A percentile compares a stretch with the other conserved stretches of the same genome.
Conservation (phyloP, 768 basidiomycete species). For the Leccinum subgranulosum region DNA sequence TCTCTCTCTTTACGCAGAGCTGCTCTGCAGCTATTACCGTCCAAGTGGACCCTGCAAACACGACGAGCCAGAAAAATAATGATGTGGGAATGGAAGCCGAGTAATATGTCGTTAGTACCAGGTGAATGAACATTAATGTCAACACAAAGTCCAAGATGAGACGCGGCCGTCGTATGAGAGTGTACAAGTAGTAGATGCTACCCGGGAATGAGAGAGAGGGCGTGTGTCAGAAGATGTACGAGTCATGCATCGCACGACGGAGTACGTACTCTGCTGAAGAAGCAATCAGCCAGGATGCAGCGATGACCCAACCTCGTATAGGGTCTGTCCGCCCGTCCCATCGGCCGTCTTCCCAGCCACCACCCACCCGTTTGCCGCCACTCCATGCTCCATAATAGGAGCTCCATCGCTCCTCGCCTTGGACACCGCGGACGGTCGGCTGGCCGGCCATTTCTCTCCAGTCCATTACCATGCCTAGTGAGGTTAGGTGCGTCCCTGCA, state of each 20-base stretch:
- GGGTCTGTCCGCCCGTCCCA: slow-evolving; percentile 76
- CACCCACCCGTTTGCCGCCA: slow-evolving; percentile 72
- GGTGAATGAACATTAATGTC: slow-evolving; percentile 88
- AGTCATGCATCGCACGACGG: background rate
- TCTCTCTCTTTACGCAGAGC: slow-evolving; percentile 85
- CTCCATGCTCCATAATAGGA: slow-evolving; percentile 76
- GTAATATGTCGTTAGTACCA: slow-evolving; percentile 90
- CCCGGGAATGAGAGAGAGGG: slow-evolving; percentile 8
- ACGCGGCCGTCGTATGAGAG: slow-evolving; percentile 85
- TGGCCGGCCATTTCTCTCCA: slow-evolving; percentile 94
- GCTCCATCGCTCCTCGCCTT: slow-evolving; percentile 63
- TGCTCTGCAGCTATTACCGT: slow-evolving; percentile 87
- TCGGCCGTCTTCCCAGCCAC: slow-evolving; percentile 41
- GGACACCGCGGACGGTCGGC: slow-evolving; percentile 66
- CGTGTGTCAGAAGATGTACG: background rate
- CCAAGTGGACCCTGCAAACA: slow-evolving; percentile 65
- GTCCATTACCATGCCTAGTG: slow-evolving; percentile 87
- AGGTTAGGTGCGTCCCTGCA: background rate
- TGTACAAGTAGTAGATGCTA: slow-evolving; percentile 78
- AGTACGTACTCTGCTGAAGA: slow-evolving; percentile 78
- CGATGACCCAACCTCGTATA: slow-evolving; percentile 87
- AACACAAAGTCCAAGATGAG: slow-evolving; percentile 93
- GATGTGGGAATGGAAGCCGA: slow-evolving; percentile 71
- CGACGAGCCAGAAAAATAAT: slow-evolving; percentile 87
- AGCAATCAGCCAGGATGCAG: slow-evolving; percentile 79